These are phyloP conservation scores for Fusarium irregulare DNA, from an alignment of 2,329 filamentous ascomycete genomes.

Conservation along the genomic window DNA sequence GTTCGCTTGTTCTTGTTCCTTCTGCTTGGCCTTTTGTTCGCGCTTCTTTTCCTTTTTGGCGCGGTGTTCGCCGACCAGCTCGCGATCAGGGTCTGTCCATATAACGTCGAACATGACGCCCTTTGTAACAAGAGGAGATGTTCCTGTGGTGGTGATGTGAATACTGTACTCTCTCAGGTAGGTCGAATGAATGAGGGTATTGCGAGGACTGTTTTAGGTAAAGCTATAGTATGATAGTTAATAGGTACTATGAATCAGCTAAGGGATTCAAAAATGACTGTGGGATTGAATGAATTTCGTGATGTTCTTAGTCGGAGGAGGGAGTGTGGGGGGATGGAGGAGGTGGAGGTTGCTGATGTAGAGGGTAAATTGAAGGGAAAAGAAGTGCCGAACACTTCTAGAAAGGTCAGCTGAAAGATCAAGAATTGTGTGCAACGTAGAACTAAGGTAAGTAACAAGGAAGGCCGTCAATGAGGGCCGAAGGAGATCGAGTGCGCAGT, in stretches of 20 bases:
- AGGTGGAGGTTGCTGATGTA: not conserved
- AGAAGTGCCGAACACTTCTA: not conserved
- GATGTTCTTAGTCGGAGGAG: not conserved
- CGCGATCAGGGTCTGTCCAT: conserved; percentile 66
- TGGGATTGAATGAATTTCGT: conserved; percentile 4
- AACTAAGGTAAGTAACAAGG: not conserved
- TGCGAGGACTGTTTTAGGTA: not conserved
- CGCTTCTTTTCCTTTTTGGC: conserved; percentile 59
- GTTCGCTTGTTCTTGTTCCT: conserved; percentile 25
- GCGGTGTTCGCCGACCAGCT: conserved; percentile 64
- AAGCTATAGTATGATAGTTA: not conserved
- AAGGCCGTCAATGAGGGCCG: not conserved
- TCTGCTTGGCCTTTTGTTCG: conserved; percentile 46
- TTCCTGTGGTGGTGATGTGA: not conserved
- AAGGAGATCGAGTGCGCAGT: not conserved
- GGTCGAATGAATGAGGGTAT: conserved; percentile 1
- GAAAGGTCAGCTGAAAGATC: not conserved
- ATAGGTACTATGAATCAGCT: not conserved
- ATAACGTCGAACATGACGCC: conserved; percentile 67
- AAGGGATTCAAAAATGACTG: not conserved
- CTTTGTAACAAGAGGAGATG: too few species aligned
- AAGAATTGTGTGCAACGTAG: not conserved
- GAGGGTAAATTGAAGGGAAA: not conserved
- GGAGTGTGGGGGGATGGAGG: not conserved
- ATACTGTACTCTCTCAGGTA: not conserved